Percentiles rank a stretch among this genome's conserved stretches.
Conservation (phyloP, 768 basidiomycete species). For the Phaffia australis region DNA sequence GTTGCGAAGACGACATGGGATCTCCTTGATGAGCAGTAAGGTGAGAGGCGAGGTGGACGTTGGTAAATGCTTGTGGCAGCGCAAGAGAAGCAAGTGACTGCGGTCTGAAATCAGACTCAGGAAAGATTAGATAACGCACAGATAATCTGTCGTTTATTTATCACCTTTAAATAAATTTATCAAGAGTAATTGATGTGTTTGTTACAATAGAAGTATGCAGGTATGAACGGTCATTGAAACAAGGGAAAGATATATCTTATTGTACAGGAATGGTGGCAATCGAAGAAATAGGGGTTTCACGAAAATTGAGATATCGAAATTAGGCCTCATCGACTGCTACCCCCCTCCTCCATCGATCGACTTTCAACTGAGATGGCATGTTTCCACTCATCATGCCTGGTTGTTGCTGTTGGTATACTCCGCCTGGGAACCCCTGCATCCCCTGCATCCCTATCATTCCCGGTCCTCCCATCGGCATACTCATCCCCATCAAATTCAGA, state of each 20-base stretch:
- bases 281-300: background rate
- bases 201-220: too few species aligned
- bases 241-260: background rate
- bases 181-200: too few species aligned
- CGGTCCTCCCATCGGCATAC: background rate
- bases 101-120: too few species aligned
- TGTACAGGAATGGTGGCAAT: background rate
- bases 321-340: background rate
- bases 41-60: too few species aligned
- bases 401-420: background rate
- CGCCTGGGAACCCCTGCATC: background rate
- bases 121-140: too few species aligned
- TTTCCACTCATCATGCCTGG: background rate
- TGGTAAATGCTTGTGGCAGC: too few species aligned
- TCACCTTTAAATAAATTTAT: too few species aligned
- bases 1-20: too few species aligned
- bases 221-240: background rate
- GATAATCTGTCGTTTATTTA: too few species aligned
- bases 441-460: constrained; percentile 7
- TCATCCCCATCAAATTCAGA: constrained; percentile 12
- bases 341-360: constrained; percentile 19
- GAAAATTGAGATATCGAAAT: background rate
- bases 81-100: too few species aligned
- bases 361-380: constrained; percentile 6
- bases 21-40: too few species aligned